Evolutionary conservation across 768 basidiomycete species (phyloP), one percentile per base, ranked within the genome.

Genomic region (Royoungia palumana): DNA sequence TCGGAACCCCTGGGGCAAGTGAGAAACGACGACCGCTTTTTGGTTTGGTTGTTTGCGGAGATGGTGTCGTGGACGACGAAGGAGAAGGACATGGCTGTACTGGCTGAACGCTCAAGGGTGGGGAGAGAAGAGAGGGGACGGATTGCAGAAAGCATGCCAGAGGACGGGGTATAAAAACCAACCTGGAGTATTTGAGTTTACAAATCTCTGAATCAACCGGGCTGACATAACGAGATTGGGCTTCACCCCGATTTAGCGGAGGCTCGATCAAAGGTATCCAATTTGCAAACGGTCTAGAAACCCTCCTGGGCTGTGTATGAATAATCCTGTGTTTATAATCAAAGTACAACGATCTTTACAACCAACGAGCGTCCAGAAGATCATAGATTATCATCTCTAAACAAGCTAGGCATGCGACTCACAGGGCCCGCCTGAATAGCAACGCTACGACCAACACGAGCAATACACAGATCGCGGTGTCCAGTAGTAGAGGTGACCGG

Each of bases 381-480:
- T 53, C 41, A 60, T 42, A 64, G 58, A 63, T 64, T 53, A 46
- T 42, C 52, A 6, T n/a, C 35, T 43, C 35, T 48, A 57, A 41
- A 51, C 17, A 32, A 45, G 47, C 54, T 19, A 39, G 55, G 51
- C 49, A 41, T 43, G 52, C 47, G 47, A 62, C 50, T 69, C 64
- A 78, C 50, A 77, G 55, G 48, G 77, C 67, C 61, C 86, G 75
- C 50, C 83, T 77, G 57, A 78, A 86, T 41, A 90, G 70, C 35
- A 91, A 75, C 28, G 79, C 82, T 58, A 85, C 78, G 41, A 83
- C 75, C 49, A 89, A 67, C 13, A 84, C 82, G 10, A 90, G 69
- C 19, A 88, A 71, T 41, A 89, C 73, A 63, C 84, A 83, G 51
- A 91, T 90, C 24, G 82, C 81, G 11, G 80, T 80, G 65, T 90